Conservation (phyloP, 2,329 filamentous ascomycete genomes). For the Chrysoporthe cubensis region DNA sequence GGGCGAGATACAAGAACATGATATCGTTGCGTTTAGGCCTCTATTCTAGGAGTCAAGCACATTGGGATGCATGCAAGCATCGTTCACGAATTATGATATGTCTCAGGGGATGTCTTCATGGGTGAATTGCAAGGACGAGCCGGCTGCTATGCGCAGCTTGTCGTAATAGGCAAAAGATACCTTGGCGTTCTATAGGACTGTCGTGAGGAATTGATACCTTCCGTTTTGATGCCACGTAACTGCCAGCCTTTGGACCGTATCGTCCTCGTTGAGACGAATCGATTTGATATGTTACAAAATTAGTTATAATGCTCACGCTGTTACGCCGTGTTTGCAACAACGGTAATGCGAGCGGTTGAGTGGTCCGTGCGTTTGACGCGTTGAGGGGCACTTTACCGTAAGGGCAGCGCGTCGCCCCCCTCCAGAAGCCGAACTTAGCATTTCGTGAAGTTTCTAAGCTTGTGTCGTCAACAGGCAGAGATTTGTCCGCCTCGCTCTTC, state of each 20-base stretch:
- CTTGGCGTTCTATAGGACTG: background rate
- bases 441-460: background rate
- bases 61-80: background rate
- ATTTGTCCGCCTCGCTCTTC: background rate
- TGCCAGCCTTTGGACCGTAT: background rate
- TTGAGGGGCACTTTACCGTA: background rate
- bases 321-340: too few relatives aligned
- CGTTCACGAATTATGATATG: background rate
- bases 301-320: too few relatives aligned
- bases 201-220: background rate
- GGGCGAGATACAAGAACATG: background rate
- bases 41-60: background rate
- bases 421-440: background rate
- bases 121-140: background rate
- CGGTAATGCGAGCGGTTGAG: background rate
- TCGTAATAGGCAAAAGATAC: background rate
- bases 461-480: background rate
- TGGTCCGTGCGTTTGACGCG: slow-evolving; percentile 1
- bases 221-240: background rate
- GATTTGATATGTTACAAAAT: too few relatives aligned
- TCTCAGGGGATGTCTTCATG: background rate
- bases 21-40: background rate
- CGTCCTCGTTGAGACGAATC: background rate
- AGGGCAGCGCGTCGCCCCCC: background rate
- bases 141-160: background rate